phyloP scores from a whole-genome alignment of 805 yeast genomes.

The Cyberlindnera euphorbiiphila region DNA sequence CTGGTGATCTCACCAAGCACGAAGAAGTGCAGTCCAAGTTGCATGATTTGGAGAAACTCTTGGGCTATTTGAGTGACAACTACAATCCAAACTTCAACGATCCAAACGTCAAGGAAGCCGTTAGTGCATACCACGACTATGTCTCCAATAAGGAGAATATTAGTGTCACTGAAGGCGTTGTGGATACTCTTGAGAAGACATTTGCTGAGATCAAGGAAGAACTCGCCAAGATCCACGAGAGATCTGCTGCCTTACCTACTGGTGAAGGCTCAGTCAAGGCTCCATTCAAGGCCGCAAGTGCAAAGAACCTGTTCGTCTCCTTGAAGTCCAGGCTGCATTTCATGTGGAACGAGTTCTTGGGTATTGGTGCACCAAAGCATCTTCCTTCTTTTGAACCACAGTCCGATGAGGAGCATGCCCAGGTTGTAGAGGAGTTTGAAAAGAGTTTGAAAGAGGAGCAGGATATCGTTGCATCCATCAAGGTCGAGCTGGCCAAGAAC shows the following conservation, averaged over 20 bases:
- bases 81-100: constrained; percentile 79
- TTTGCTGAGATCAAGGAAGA: constrained; percentile 5
- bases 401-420: constrained; percentile 19
- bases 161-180: background rate
- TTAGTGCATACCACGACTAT: constrained; percentile 48
- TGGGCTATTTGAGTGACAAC: constrained; percentile 44
- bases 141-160: constrained; percentile 11
- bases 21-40: constrained; percentile 21
- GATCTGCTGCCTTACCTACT: background rate
- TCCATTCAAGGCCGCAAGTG: constrained; percentile 2
- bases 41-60: constrained; percentile 38
- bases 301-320: constrained; percentile 7
- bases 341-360: constrained; percentile 23
- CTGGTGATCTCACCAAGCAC: constrained; percentile 10
- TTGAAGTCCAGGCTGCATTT: constrained; percentile 12
- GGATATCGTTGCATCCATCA: constrained; percentile 4
- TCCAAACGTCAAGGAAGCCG: constrained; percentile 61
- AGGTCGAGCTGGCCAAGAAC: constrained; percentile 21
- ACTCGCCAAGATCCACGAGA: background rate
- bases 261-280: constrained; percentile 1
- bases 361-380: constrained; percentile 16
- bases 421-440: constrained; percentile 12
- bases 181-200: background rate
- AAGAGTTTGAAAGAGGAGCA: constrained; percentile 2
- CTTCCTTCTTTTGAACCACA: constrained; percentile 5